Evolutionary conservation across 2,329 filamentous ascomycete genomes (phyloP).

Genomic region (Verticillium nonalfalfae): DNA sequence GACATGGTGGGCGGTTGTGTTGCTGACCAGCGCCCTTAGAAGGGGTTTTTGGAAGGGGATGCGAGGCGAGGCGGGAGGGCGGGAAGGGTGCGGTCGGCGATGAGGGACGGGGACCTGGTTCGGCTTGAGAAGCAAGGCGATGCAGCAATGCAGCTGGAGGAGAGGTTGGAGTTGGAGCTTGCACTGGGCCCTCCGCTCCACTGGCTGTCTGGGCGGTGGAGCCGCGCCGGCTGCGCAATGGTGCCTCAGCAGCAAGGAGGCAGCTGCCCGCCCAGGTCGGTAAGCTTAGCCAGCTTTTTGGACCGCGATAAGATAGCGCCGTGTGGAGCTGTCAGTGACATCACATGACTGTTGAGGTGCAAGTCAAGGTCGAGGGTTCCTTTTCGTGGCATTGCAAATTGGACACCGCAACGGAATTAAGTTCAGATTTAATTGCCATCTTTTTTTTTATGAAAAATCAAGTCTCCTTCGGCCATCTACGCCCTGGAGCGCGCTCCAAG

Average conservation of each 20-base stretch:
- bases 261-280: no score
- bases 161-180: conserved; percentile 10
- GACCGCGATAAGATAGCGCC: conserved; percentile 9
- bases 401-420: no score
- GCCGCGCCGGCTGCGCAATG: neutral
- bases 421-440: no score
- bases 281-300: neutral
- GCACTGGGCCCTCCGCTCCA: conserved; percentile 1
- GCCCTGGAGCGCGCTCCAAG: conserved; percentile 37
- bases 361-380: no score
- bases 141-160: conserved; percentile 11
- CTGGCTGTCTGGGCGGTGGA: neutral
- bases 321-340: conserved; percentile 19
- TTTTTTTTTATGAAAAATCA: neutral
- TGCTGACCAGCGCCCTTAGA: conserved; percentile 2
- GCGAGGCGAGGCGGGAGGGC: conserved; percentile 6
- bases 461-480: neutral
- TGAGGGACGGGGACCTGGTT: conserved; percentile 6
- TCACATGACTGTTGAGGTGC: conserved; percentile 25
- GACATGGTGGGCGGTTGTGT: conserved; percentile 31
- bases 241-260: neutral
- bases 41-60: conserved; percentile 7
- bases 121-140: conserved; percentile 6
- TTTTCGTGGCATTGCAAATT: no score
- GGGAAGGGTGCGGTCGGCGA: conserved; percentile 6